Evolutionary conservation across 176 grass and related monocot genomes (phyloP), one percentile per base, ranked within the genome.

Genomic region (Themeda triandra): DNA sequence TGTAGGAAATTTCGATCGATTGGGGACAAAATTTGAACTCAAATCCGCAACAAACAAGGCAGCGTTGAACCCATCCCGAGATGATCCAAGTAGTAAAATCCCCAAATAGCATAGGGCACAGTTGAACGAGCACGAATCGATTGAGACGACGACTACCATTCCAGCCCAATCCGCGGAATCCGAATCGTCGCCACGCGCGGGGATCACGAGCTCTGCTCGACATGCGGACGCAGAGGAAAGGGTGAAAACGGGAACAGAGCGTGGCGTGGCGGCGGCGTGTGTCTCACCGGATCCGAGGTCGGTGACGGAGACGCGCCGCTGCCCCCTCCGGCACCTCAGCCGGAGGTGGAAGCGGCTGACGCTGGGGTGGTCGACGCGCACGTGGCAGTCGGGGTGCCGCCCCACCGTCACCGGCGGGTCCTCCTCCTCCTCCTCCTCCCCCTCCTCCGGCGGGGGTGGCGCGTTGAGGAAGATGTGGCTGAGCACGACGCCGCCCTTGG

Each of bases 291-390:
- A 99, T 42, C 88, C 65, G 64, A 89, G 91, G 89, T 99, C 96
- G 6, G 75, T 82, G 77, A 92, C 90, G 81, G 83, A 82, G 81
- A 99, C 84, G 81, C 82, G 86, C 12, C 69, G 83, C 56, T 78
- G 77, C 17, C 64, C 62, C 6, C 87, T 89, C 4, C 37, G 78
- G 29, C 66, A 71, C 30, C 85, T 83, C 41, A 89, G 80, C 76
- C 89, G 59, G 66, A 99, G 86, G 75, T 99, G 96, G 83, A 93
- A 93, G 6, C 96, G 89, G 91, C 96, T 94, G 64, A 99, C 84
- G 89, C 93, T 96, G 69, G 96, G 96, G 86, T 99, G 96, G 78
- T 99, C 96, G 40, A 99, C 70, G 73, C 87, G 79, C 59, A 99
- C 69, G 73, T 92, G 96, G 88, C 93, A 92, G 56, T 96, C 89